phyloP scores from a whole-genome alignment of 768 basidiomycete genomes.

The Pulveroboletus sp. region DNA sequence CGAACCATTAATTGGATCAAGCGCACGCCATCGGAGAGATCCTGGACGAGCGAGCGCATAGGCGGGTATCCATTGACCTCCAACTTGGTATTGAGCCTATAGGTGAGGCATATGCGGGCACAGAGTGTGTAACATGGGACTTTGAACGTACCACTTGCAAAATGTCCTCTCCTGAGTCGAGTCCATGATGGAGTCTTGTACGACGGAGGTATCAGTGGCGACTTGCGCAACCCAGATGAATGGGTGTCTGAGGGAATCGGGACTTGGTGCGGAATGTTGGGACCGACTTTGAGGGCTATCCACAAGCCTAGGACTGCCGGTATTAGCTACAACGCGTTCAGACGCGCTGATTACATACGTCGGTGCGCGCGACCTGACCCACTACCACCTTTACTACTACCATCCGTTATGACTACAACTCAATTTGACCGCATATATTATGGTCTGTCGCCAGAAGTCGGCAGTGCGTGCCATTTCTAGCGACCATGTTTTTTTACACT shows the following conservation, averaged over 20 bases:
- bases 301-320: background rate
- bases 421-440: slow-evolving; percentile 88
- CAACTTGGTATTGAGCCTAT: slow-evolving; percentile 93
- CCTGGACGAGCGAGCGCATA: slow-evolving; percentile 85
- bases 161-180: slow-evolving; percentile 74
- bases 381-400: slow-evolving; percentile 6
- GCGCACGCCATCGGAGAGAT: slow-evolving; percentile 93
- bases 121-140: background rate
- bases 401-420: slow-evolving; percentile 51
- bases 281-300: background rate
- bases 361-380: slow-evolving; percentile 32
- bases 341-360: slow-evolving; percentile 24
- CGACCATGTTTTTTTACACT: background rate
- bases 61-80: slow-evolving; percentile 81
- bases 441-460: slow-evolving; percentile 66
- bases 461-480: slow-evolving; percentile 60
- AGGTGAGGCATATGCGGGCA: background rate
- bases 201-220: background rate
- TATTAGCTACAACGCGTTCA: background rate
- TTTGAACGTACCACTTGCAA: slow-evolving; percentile 76
- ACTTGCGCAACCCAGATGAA: background rate
- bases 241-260: too few species aligned
- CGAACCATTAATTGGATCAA: slow-evolving; percentile 92
- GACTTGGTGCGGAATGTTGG: background rate
- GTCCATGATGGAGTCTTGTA: slow-evolving; percentile 21